Evolutionary conservation across 208 protist genomes (phyloP), one percentile per base, ranked within the genome.

Genomic region (Acanthamoeba sp.): DNA sequence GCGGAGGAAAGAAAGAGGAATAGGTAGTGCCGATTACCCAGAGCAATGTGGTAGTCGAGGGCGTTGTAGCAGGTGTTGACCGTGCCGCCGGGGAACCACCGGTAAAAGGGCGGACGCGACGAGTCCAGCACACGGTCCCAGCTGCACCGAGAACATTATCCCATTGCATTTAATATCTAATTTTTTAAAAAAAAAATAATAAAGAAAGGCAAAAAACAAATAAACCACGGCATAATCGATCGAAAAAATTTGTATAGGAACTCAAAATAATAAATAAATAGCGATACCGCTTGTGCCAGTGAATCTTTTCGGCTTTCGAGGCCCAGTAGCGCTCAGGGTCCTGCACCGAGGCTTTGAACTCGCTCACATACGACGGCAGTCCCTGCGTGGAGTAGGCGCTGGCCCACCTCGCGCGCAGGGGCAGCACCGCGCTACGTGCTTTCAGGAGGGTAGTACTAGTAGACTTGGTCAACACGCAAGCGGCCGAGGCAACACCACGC

Each of bases 21-120:
- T n/a, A n/a, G n/a, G n/a, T n/a, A n/a, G 45, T 50, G 45, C 45
- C 45, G 18, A 50, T 14, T 36, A 36, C 69, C 62, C 36, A 34
- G n/a, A 59, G n/a, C 80, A 48, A 95, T 40, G 62, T 95, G 93
- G 40, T 18, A 32, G 64, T 95, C 93, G 42, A 95, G 36, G n/a
- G 93, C 93, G 66, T 95, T 95, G 93, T 95, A 92, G 93, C 93
- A 95, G 27, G 66, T 95, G 84, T 95, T 95, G 52, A 84, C 42
- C 59, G 40, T 64, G 55, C 38, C 87, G 40, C 87, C 87, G 1
- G 29, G 52, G 64, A 78, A 80, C 55, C 55, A 92, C 16, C 57
- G 87, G 36, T 62, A 38, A 24, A 50, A 92, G 52, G 36, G 36
- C 40, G 64, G 87, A 24, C 40, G 57, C 22, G 55, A 92, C 14